Percentiles rank a stretch among this genome's conserved stretches.
phyloP scores from a whole-genome alignment of 2,329 filamentous ascomycete genomes.

The Geosmithia flava region DNA sequence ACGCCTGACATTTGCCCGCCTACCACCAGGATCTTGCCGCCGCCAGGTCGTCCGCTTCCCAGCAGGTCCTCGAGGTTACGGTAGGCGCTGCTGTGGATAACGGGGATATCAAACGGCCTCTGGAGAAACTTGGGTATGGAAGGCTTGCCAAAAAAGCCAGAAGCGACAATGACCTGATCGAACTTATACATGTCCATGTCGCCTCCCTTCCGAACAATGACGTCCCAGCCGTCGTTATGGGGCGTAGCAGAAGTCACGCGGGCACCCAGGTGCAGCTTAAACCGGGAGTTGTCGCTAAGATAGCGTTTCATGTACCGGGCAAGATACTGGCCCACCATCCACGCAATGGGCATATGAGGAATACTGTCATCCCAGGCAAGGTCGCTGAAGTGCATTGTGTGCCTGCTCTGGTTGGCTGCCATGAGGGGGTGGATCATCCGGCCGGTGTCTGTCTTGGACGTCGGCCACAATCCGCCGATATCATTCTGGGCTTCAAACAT shows the following conservation, averaged over 20 bases:
- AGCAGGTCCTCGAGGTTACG: conserved; percentile 39
- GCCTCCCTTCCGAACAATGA: conserved; percentile 21
- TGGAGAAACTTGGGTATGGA: conserved; percentile 32
- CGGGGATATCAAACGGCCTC: conserved; percentile 24
- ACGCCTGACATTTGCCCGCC: conserved; percentile 77
- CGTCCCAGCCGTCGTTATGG: conserved; percentile 26
- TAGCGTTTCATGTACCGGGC: conserved; percentile 51
- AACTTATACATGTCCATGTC: conserved; percentile 38
- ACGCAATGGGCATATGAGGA: conserved; percentile 62
- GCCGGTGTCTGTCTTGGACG: conserved; percentile 29
- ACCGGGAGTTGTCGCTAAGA: conserved; percentile 24
- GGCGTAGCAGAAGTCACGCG: conserved; percentile 28
- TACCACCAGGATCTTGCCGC: conserved; percentile 57
- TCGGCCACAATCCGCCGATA: conserved; percentile 71
- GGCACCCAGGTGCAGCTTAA: conserved; percentile 35
- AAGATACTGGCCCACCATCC: conserved; percentile 65
- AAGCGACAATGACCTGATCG: conserved; percentile 60
- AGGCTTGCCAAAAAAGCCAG: conserved; percentile 62
- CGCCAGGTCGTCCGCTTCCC: conserved; percentile 17
- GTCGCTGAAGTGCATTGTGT: conserved; percentile 64
- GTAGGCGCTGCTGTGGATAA: conserved; percentile 59
- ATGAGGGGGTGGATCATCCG: conserved; percentile 54
- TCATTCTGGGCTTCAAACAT: conserved; percentile 54
- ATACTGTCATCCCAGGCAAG: conserved; percentile 51
- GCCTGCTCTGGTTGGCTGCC: conserved; percentile 62